Evolutionary conservation across 1,139 yeast species (phyloP).

Genomic region (Hansenula anomala): DNA sequence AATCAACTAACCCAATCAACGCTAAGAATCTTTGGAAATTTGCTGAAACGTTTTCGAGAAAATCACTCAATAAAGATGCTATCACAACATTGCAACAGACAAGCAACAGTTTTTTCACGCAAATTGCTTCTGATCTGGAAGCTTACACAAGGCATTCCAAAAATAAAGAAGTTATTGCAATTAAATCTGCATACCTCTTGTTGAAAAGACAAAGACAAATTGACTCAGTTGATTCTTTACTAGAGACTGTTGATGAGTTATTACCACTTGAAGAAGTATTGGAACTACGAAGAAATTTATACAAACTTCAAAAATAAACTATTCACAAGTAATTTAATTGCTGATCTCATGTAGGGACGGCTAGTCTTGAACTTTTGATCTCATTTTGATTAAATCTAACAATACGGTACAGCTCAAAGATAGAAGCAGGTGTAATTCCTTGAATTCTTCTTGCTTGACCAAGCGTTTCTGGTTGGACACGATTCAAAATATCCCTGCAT

Average conservation of each 20-base stretch:
- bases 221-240: slow-evolving; percentile 4
- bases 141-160: slow-evolving; percentile 17
- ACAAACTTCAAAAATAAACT: slow-evolving; percentile 3
- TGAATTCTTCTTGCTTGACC: slow-evolving; percentile 95
- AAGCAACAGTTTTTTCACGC: slow-evolving; percentile 13
- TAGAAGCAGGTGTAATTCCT: slow-evolving; percentile 88
- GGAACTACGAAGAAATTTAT: slow-evolving; percentile 13
- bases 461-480: slow-evolving; percentile 78
- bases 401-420: slow-evolving; percentile 53
- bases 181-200: slow-evolving; percentile 9
- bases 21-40: slow-evolving; percentile 4
- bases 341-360: too few relatives aligned
- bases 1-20: background rate
- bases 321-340: too few relatives aligned
- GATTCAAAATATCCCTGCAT: slow-evolving; percentile 64
- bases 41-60: slow-evolving; percentile 9
- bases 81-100: slow-evolving; percentile 6
- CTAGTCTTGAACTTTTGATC: slow-evolving; percentile 10
- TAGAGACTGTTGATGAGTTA: slow-evolving; percentile 12
- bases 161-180: slow-evolving; percentile 7
- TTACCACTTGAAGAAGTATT: slow-evolving; percentile 17
- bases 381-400: slow-evolving; percentile 20
- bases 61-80: slow-evolving; percentile 11
- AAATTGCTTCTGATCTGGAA: slow-evolving; percentile 10
- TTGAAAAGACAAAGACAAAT: slow-evolving; percentile 18